phyloP scores from a whole-genome alignment of 148 eudicot genomes.

The Rhododendron griersonianum region DNA sequence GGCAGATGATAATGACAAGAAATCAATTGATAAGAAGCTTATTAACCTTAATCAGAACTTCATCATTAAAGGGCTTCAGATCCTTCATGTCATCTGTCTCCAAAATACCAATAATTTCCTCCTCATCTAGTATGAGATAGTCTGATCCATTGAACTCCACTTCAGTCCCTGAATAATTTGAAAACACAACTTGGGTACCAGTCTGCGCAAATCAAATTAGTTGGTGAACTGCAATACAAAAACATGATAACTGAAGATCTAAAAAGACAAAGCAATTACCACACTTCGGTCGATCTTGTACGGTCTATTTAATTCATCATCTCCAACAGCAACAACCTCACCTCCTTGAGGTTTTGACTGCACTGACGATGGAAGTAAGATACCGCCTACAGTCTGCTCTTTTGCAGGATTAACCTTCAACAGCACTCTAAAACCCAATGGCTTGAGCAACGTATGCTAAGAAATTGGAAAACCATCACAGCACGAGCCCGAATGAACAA shows the following conservation, averaged over 20 bases:
- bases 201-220: constrained; percentile 29
- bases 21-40: neutral
- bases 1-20: neutral
- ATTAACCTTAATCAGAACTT: constrained; percentile 74
- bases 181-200: constrained; percentile 70
- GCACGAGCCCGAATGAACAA: neutral
- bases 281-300: constrained; percentile 53
- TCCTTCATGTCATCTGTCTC: constrained; percentile 86
- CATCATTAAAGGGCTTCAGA: constrained; percentile 74
- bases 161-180: constrained; percentile 87
- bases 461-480: neutral
- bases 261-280: constrained; percentile 26
- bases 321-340: constrained; percentile 84
- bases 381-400: constrained; percentile 72
- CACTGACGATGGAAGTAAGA: constrained; percentile 68
- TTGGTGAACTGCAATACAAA: neutral
- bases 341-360: constrained; percentile 81
- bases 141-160: constrained; percentile 71
- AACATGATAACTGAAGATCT: neutral
- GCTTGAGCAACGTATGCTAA: constrained; percentile 67
- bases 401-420: constrained; percentile 66
- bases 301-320: constrained; percentile 63
- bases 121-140: constrained; percentile 77
- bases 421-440: constrained; percentile 78
- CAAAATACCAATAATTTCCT: constrained; percentile 81